Percentiles rank a stretch among this genome's conserved stretches.
These are phyloP conservation scores for Phytopythium ostracodes DNA, from an alignment of 352 stramenopile genomes.

Conservation along the genomic window DNA sequence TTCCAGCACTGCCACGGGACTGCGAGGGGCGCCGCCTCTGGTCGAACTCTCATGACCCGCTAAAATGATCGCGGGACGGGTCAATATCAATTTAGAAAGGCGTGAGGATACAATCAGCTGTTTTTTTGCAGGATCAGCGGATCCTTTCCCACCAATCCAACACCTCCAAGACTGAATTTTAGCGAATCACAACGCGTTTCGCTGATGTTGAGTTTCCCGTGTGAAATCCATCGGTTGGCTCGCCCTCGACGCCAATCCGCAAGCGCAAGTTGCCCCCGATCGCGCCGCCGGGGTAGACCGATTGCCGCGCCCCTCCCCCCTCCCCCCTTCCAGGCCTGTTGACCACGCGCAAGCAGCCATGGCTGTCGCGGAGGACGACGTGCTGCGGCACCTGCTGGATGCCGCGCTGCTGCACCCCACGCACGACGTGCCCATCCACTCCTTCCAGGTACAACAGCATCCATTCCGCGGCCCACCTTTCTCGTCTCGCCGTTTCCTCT, in stretches of 20 bases:
- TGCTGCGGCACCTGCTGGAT: slow-evolving; percentile 59
- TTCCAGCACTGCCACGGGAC: neutral
- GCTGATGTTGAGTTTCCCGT: neutral
- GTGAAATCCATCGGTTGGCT: neutral
- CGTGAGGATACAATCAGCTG: neutral
- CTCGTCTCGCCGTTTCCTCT: neutral
- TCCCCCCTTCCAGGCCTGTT: neutral
- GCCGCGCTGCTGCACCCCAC: slow-evolving; percentile 43
- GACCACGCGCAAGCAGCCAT: slow-evolving; percentile 6
- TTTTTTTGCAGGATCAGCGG: slow-evolving; percentile 7
- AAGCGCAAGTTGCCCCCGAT: neutral
- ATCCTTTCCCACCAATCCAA: slow-evolving; percentile 4
- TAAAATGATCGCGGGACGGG: neutral
- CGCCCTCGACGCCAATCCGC: neutral
- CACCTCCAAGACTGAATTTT: neutral
- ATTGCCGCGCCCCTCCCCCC: neutral
- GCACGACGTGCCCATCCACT: slow-evolving; percentile 48
- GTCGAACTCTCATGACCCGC: too few relatives aligned
- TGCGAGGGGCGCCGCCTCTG: neutral
- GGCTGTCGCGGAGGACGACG: slow-evolving; percentile 44
- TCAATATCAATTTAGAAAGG: neutral
- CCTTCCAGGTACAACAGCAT: slow-evolving; percentile 41
- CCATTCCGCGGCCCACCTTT: too few relatives aligned
- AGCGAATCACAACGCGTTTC: neutral
- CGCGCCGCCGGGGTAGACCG: neutral